Percentiles rank a stretch among this genome's conserved stretches.
phyloP scores from a whole-genome alignment of 2,329 filamentous ascomycete species.

The Passalora sequoiae region DNA sequence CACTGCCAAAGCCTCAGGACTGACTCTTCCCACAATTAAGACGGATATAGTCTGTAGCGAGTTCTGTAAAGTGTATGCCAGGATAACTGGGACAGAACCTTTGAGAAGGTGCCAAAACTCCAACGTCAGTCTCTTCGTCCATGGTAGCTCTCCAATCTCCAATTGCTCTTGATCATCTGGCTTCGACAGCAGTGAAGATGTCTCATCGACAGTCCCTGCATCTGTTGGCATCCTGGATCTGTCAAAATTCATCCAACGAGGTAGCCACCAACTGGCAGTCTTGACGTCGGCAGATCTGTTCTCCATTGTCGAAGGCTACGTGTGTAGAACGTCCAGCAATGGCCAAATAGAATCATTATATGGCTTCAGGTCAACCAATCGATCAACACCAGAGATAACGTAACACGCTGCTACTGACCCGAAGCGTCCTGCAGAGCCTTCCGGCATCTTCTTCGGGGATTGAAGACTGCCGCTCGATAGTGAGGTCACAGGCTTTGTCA shows the following conservation, averaged over 20 bases:
- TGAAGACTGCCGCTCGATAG: too few relatives aligned
- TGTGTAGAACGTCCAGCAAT: too few relatives aligned
- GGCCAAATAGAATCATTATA: too few relatives aligned
- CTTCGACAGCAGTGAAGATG: conserved; percentile 41
- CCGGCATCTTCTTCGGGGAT: too few relatives aligned
- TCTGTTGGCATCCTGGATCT: not conserved
- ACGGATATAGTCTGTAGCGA: conserved; percentile 79
- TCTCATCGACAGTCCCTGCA: conserved; percentile 34
- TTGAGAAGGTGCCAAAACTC: conserved; percentile 66
- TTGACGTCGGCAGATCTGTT: too few relatives aligned
- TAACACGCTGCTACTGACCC: too few relatives aligned
- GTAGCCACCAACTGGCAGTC: too few relatives aligned
- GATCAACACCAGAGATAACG: too few relatives aligned
- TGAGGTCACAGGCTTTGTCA: too few relatives aligned
- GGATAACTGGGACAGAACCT: conserved; percentile 69
- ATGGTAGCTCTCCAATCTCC: conserved; percentile 31
- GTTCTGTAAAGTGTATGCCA: conserved; percentile 82
- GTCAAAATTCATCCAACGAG: not conserved
- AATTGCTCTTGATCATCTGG: conserved; percentile 33
- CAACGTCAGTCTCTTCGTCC: conserved; percentile 38
- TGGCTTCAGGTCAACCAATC: too few relatives aligned
- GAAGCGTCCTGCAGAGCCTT: too few relatives aligned
- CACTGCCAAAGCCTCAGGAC: conserved; percentile 72
- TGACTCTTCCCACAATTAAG: conserved; percentile 72
- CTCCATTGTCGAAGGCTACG: too few relatives aligned